Conservation (phyloP, 352 stramenopile genomes). For the Pythium biforme region DNA sequence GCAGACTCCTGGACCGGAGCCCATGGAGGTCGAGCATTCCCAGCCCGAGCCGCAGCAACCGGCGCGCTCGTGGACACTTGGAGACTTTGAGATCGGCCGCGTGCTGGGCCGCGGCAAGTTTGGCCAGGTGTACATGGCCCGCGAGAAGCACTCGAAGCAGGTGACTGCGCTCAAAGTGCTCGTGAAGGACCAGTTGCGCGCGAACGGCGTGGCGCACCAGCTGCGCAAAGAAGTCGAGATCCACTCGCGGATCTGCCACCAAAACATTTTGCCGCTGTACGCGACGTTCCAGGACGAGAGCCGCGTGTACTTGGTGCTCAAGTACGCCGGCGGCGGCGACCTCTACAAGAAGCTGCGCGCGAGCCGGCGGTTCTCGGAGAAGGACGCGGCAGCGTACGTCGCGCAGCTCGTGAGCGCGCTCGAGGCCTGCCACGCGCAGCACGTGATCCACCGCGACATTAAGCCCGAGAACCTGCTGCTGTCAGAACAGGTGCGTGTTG, state of each 20-base stretch:
- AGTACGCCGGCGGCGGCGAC: constrained; percentile 84
- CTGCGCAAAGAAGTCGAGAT: constrained; percentile 91
- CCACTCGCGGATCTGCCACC: constrained; percentile 86
- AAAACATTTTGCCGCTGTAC: constrained; percentile 87
- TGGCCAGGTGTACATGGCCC: constrained; percentile 85
- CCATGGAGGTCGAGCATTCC: constrained; percentile 34
- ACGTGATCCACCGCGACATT: constrained; percentile 93
- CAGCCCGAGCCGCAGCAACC: constrained; percentile 17
- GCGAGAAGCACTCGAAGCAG: constrained; percentile 78
- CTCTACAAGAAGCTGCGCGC: constrained; percentile 76
- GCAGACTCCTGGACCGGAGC: constrained; percentile 11
- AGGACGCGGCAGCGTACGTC: constrained; percentile 64
- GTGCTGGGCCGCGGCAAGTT: constrained; percentile 88
- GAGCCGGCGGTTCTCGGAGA: constrained; percentile 51
- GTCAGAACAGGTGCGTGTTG: constrained; percentile 27
- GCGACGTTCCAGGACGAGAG: constrained; percentile 81
- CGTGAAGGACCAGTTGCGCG: constrained; percentile 83
- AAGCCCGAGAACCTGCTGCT: constrained; percentile 96
- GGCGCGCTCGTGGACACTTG: constrained; percentile 72
- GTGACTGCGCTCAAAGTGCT: constrained; percentile 90
- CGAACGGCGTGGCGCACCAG: constrained; percentile 68
- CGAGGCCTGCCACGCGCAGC: constrained; percentile 73
- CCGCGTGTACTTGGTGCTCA: constrained; percentile 87
- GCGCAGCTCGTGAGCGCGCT: constrained; percentile 68
- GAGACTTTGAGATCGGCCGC: constrained; percentile 86